phyloP scores from a whole-genome alignment of 345 rosid species.

The Populus deltoides region DNA sequence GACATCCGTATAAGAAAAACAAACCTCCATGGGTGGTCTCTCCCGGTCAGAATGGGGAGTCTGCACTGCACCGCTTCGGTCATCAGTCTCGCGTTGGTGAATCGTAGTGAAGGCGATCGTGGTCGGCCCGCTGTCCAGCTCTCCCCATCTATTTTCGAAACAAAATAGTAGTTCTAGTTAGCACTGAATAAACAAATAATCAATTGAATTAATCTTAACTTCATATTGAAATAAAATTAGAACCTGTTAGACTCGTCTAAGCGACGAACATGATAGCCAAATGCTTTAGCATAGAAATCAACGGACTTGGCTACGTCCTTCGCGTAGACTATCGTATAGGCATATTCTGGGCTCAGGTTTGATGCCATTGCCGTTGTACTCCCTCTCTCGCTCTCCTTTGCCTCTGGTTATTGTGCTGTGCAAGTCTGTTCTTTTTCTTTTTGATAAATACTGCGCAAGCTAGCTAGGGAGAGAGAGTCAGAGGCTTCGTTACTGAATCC shows the following conservation, averaged over 20 bases:
- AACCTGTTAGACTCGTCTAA: slow-evolving; percentile 69
- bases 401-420: no score
- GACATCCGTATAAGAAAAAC: slow-evolving; percentile 68
- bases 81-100: slow-evolving; percentile 84
- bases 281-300: slow-evolving; percentile 69
- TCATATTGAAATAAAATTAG: background rate
- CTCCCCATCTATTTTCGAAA: slow-evolving; percentile 58
- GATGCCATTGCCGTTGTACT: slow-evolving; percentile 34
- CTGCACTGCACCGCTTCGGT: slow-evolving; percentile 59
- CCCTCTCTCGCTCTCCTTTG: no score
- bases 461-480: no score
- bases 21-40: slow-evolving; percentile 64
- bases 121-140: slow-evolving; percentile 81
- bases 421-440: no score
- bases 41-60: slow-evolving; percentile 24
- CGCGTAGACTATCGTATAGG: slow-evolving; percentile 65
- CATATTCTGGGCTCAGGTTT: slow-evolving; percentile 45
- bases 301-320: slow-evolving; percentile 65
- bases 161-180: no score
- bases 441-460: no score
- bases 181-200: no score
- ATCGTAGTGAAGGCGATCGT: slow-evolving; percentile 74
- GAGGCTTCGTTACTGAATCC: background rate
- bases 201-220: no score
- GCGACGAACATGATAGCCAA: slow-evolving; percentile 67